These are phyloP conservation scores for Trametes meyenii DNA, from an alignment of 768 basidiomycete genomes.

Conservation along the genomic window DNA sequence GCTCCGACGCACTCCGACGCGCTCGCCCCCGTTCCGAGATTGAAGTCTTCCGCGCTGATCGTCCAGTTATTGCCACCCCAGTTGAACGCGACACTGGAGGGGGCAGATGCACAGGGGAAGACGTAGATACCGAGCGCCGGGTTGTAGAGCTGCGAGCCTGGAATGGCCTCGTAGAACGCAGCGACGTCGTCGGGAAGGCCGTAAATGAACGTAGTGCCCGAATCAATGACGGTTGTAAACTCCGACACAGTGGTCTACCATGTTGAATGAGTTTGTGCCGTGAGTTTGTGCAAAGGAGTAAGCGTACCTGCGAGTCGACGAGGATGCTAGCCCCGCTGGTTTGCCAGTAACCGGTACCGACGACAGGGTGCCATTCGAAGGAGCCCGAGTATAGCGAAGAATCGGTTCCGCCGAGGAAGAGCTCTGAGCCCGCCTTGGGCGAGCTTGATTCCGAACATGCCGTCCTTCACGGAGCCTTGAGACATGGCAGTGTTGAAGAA, in stretches of 20 bases:
- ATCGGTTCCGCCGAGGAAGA: slow-evolving; percentile 43
- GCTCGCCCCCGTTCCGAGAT: slow-evolving; percentile 19
- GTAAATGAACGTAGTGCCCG: slow-evolving; percentile 36
- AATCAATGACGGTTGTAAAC: slow-evolving; percentile 32
- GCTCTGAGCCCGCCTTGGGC: slow-evolving; percentile 31
- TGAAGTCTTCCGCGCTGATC: slow-evolving; percentile 30
- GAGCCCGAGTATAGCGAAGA: slow-evolving; percentile 36
- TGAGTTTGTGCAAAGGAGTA: neutral
- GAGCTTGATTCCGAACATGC: slow-evolving; percentile 35
- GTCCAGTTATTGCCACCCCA: slow-evolving; percentile 29
- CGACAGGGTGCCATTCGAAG: slow-evolving; percentile 34
- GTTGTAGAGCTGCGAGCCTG: slow-evolving; percentile 27
- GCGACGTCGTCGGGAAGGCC: slow-evolving; percentile 28
- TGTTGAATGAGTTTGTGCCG: neutral
- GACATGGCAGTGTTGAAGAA: slow-evolving; percentile 29
- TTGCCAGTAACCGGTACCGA: slow-evolving; percentile 34
- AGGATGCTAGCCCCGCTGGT: slow-evolving; percentile 17
- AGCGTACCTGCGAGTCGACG: slow-evolving; percentile 12
- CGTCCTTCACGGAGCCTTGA: slow-evolving; percentile 22
- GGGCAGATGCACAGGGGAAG: slow-evolving; percentile 25
- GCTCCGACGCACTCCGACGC: slow-evolving; percentile 30
- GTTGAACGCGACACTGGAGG: slow-evolving; percentile 24
- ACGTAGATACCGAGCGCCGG: slow-evolving; percentile 29
- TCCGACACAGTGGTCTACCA: slow-evolving; percentile 2
- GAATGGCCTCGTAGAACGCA: slow-evolving; percentile 32